phyloP scores from a whole-genome alignment of 257 asterid genomes.

The Solanum piurae region DNA sequence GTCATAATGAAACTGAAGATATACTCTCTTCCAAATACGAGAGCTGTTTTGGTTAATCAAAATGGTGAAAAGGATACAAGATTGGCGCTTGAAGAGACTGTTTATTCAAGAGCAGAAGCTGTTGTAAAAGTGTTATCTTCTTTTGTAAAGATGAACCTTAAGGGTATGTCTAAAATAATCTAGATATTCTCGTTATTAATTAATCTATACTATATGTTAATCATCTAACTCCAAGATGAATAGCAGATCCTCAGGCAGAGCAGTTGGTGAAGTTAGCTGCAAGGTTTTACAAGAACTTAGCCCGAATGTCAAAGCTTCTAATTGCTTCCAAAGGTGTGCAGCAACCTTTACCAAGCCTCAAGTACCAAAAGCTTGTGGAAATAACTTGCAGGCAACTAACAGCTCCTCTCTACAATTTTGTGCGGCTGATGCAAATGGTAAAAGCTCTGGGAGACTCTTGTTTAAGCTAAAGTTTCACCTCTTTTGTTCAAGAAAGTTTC shows the following conservation, averaged over 20 bases:
- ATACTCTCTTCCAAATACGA: constrained; percentile 30
- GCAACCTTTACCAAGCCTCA: constrained; percentile 53
- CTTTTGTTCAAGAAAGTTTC: neutral
- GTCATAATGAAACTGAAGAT: constrained; percentile 41
- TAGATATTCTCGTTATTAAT: neutral
- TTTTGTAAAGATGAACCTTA: constrained; percentile 59
- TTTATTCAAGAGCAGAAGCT: constrained; percentile 58
- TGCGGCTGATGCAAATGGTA: constrained; percentile 68
- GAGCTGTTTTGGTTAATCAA: constrained; percentile 36
- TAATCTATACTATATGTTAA: neutral
- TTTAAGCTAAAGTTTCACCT: neutral
- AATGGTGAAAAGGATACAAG: constrained; percentile 25
- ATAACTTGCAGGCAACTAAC: constrained; percentile 64
- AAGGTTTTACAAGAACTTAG: constrained; percentile 64
- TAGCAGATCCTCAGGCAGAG: constrained; percentile 76
- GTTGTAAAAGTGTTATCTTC: constrained; percentile 49
- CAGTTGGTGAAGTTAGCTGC: constrained; percentile 49
- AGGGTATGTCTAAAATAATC: constrained; percentile 32
- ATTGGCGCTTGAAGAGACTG: constrained; percentile 47
- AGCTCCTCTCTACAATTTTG: constrained; percentile 57
- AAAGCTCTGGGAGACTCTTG: neutral
- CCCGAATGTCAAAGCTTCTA: constrained; percentile 55
- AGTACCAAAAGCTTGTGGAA: constrained; percentile 72
- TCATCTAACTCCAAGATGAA: neutral
- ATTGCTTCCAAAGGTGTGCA: constrained; percentile 60